A percentile compares a stretch with the other conserved stretches of the same genome.
Conservation (phyloP, 169 alveolate genomes). For the Babesia microti region DNA sequence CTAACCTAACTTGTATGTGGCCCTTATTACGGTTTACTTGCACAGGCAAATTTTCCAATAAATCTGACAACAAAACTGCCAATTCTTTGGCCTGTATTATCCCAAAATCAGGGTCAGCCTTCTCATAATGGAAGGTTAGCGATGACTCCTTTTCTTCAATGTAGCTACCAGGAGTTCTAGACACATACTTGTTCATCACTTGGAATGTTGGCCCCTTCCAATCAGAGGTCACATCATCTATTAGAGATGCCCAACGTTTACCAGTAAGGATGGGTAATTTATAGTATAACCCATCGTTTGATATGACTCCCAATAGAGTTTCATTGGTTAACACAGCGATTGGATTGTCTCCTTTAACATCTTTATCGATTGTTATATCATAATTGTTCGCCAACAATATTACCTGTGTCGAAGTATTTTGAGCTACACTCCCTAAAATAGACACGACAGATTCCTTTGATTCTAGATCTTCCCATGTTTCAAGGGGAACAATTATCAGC, state of each 20-base stretch:
- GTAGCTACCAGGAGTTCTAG: constrained; percentile 74
- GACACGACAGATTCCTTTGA: no score
- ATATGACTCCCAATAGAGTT: no score
- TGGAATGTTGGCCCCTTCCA: constrained; percentile 36
- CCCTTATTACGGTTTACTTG: constrained; percentile 40
- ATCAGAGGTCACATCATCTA: constrained; percentile 7
- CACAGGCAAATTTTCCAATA: constrained; percentile 36
- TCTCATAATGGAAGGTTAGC: constrained; percentile 68
- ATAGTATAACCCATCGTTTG: constrained; percentile 24
- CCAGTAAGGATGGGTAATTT: constrained; percentile 30
- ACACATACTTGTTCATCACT: constrained; percentile 46
- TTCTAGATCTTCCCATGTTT: no score
- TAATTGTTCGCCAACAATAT: no score
- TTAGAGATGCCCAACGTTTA: constrained; percentile 24
- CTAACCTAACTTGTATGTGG: constrained; percentile 16
- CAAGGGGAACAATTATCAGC: no score
- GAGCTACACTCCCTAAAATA: no score
- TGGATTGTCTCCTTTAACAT: no score
- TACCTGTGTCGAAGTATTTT: no score
- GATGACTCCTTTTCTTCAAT: constrained; percentile 68
- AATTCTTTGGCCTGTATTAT: constrained; percentile 72
- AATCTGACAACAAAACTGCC: constrained; percentile 25
- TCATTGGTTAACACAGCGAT: no score
- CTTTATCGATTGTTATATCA: no score
- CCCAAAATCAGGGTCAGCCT: constrained; percentile 75